phyloP scores from a whole-genome alignment of 1,284 basidiomycete genomes.

The Gomphus bonarii region DNA sequence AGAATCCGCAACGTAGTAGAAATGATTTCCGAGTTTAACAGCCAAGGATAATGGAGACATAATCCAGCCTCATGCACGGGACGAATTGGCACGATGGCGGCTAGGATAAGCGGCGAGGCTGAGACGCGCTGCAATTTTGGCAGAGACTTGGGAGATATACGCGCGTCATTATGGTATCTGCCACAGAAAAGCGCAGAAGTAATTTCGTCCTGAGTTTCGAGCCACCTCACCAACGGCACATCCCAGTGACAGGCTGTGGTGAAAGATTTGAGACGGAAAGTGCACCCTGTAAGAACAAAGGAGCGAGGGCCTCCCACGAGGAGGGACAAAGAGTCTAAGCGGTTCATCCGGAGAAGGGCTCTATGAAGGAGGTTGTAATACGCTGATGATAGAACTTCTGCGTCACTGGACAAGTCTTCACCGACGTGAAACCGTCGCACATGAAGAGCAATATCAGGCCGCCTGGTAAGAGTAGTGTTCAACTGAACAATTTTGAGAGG shows the following conservation, averaged over 20 bases:
- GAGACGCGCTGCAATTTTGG: slow-evolving; percentile 47
- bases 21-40: slow-evolving; percentile 18
- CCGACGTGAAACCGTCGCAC: slow-evolving; percentile 1
- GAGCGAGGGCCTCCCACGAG: slow-evolving; percentile 18
- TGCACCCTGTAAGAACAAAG: slow-evolving; percentile 14
- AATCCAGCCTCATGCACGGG: slow-evolving; percentile 31
- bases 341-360: background rate
- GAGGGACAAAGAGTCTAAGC: slow-evolving; percentile 13
- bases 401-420: background rate
- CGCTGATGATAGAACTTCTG: background rate
- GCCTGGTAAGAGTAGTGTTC: background rate
- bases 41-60: slow-evolving; percentile 18
- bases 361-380: slow-evolving; percentile 5
- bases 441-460: background rate
- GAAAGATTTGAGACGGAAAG: slow-evolving; percentile 34
- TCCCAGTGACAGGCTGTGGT: slow-evolving; percentile 44
- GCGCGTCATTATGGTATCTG: slow-evolving; percentile 5
- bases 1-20: slow-evolving; percentile 16
- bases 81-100: slow-evolving; percentile 34
- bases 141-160: slow-evolving; percentile 25
- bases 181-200: slow-evolving; percentile 26
- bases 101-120: slow-evolving; percentile 34
- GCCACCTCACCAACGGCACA: slow-evolving; percentile 35
- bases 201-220: slow-evolving; percentile 38
- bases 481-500: background rate